Conservation (phyloP, 2,329 filamentous ascomycete species). For the Cercospora sp. region DNA sequence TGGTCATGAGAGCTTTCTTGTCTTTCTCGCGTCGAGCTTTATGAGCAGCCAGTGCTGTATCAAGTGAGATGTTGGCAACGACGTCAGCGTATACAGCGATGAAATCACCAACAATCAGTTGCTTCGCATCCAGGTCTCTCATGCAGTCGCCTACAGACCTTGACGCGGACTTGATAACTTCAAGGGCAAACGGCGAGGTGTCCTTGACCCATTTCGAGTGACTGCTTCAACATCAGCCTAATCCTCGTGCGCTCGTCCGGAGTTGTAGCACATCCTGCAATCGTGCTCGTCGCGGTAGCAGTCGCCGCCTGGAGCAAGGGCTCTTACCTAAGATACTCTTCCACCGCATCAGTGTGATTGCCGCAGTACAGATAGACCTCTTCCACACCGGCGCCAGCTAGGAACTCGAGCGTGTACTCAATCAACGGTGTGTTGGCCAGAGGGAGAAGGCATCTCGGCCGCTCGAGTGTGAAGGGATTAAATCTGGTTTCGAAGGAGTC, state of each 20-base stretch:
- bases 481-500: conserved; percentile 95
- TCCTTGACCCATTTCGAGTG: conserved; percentile 69
- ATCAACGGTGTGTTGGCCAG: conserved; percentile 92
- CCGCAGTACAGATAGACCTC: conserved; percentile 92
- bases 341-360: conserved; percentile 80
- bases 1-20: conserved; percentile 97
- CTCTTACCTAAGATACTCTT: conserved; percentile 72
- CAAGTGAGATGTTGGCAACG: conserved; percentile 85
- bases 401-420: conserved; percentile 95
- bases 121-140: conserved; percentile 84
- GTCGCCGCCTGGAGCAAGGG: not conserved
- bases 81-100: conserved; percentile 90
- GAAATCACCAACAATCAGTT: conserved; percentile 85
- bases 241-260: not conserved
- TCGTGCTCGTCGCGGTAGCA: not conserved
- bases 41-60: conserved; percentile 73
- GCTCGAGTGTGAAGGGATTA: conserved; percentile 82
- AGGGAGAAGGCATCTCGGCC: conserved; percentile 88
- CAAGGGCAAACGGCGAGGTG: conserved; percentile 79
- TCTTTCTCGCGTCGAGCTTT: conserved; percentile 76
- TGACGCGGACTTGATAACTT: conserved; percentile 84
- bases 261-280: not conserved
- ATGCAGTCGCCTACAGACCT: conserved; percentile 90
- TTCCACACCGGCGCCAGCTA: conserved; percentile 91
- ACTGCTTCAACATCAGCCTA: conserved; percentile 15